Evolutionary conservation across 305 asterid species (phyloP).

Genomic region (Solanum hybrid): DNA sequence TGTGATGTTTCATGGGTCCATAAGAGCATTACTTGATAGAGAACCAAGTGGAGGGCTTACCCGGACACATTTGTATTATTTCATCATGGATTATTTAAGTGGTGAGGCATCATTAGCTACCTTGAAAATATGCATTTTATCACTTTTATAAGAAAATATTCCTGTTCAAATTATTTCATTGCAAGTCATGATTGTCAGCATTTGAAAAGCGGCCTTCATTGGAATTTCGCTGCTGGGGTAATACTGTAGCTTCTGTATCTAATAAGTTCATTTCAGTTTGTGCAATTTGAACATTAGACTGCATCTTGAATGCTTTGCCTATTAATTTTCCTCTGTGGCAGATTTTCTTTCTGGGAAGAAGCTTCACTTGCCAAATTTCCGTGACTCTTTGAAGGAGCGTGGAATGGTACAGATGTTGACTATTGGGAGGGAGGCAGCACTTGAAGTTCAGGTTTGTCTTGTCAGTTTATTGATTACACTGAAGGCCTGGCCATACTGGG

Average conservation of each 20-base stretch:
- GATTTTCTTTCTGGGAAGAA: constrained; percentile 75
- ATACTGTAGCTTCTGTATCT: constrained; percentile 78
- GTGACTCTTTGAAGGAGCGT: constrained; percentile 76
- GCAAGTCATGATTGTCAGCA: constrained; percentile 87
- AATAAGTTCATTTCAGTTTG: constrained; percentile 55
- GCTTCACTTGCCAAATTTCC: constrained; percentile 89
- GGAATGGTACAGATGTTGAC: constrained; percentile 92
- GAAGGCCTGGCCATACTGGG: background rate
- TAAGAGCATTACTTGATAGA: constrained; percentile 71
- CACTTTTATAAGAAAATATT: constrained; percentile 21
- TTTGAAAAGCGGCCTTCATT: constrained; percentile 79
- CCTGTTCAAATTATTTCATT: constrained; percentile 44
- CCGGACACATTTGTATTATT: constrained; percentile 66
- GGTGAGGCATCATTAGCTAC: constrained; percentile 51
- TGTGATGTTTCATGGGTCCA: constrained; percentile 81
- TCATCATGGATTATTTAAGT: constrained; percentile 85
- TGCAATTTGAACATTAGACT: constrained; percentile 60
- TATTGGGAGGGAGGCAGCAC: constrained; percentile 93
- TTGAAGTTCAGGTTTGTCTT: constrained; percentile 86
- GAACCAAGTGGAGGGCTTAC: constrained; percentile 84
- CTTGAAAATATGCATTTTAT: constrained; percentile 20
- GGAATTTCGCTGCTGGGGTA: constrained; percentile 97
- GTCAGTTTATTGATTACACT: background rate
- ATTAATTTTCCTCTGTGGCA: constrained; percentile 77
- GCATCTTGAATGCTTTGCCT: constrained; percentile 47